Evolutionary conservation across 176 grass and related monocot genomes (phyloP).

Genomic region (Aegilops tauschii): DNA sequence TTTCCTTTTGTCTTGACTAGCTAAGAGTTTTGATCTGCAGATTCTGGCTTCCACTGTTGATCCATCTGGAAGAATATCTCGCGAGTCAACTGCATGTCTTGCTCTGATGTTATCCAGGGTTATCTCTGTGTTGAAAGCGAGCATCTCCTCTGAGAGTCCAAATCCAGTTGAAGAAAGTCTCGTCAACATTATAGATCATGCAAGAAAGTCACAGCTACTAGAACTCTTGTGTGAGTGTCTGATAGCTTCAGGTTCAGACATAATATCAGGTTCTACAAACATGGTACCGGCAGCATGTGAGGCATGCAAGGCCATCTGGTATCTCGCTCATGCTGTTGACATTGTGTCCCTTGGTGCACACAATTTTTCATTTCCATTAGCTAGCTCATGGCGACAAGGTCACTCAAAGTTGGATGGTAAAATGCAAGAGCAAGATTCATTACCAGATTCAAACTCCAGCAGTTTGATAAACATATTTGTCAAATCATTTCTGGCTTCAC

Average conservation of each 20-base stretch:
- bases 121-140: slow-evolving; percentile 59
- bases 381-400: slow-evolving; percentile 50
- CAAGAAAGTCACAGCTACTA: slow-evolving; percentile 52
- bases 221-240: slow-evolving; percentile 68
- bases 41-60: slow-evolving; percentile 71
- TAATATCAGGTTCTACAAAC: slow-evolving; percentile 70
- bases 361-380: slow-evolving; percentile 75
- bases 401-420: slow-evolving; percentile 32
- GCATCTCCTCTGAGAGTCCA: slow-evolving; percentile 53
- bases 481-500: slow-evolving; percentile 65
- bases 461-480: slow-evolving; percentile 66
- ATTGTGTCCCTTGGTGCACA: slow-evolving; percentile 61
- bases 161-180: slow-evolving; percentile 54
- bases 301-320: slow-evolving; percentile 93
- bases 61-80: slow-evolving; percentile 74
- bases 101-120: slow-evolving; percentile 69
- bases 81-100: slow-evolving; percentile 86
- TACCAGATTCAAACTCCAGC: slow-evolving; percentile 47
- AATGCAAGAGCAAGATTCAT: slow-evolving; percentile 40
- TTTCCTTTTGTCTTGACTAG: slow-evolving; percentile 19
- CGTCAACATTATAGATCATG: slow-evolving; percentile 69
- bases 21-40: slow-evolving; percentile 39
- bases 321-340: slow-evolving; percentile 80
- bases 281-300: slow-evolving; percentile 98
- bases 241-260: slow-evolving; percentile 62